phyloP scores from a whole-genome alignment of 2,329 filamentous ascomycete species.

The Phialophora verrucosa region DNA sequence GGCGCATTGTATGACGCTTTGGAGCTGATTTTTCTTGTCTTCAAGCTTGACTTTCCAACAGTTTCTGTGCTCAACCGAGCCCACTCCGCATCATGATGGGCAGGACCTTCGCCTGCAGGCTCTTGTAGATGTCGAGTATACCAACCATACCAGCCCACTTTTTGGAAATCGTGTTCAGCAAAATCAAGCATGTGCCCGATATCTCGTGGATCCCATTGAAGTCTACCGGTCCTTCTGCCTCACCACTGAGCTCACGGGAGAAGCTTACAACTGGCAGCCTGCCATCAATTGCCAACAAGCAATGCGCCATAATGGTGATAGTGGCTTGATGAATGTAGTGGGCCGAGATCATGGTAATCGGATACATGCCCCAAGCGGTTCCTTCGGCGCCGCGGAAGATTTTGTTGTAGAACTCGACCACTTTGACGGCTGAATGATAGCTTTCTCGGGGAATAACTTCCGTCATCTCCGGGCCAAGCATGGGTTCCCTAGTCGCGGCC shows the following conservation, averaged over 20 bases:
- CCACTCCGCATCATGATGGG: conserved; percentile 37
- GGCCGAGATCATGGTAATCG: conserved; percentile 43
- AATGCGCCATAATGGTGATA: conserved; percentile 43
- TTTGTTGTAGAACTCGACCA: conserved; percentile 43
- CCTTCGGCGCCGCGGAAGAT: conserved; percentile 43
- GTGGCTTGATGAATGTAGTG: conserved; percentile 45
- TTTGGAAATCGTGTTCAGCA: conserved; percentile 39
- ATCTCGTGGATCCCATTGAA: conserved; percentile 40
- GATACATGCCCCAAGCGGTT: conserved; percentile 42
- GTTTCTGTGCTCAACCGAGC: conserved; percentile 18
- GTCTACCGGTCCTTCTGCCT: conserved; percentile 37
- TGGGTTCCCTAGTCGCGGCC: conserved; percentile 35
- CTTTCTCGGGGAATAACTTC: conserved; percentile 41
- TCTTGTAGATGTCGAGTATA: conserved; percentile 40
- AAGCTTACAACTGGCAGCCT: conserved; percentile 38
- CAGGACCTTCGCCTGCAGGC: conserved; percentile 39
- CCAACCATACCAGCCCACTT: conserved; percentile 41
- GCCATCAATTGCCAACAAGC: conserved; percentile 42
- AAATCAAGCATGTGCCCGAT: conserved; percentile 38
- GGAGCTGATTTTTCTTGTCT: neutral
- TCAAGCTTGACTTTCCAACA: neutral
- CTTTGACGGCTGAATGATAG: conserved; percentile 42
- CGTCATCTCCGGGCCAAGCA: conserved; percentile 29
- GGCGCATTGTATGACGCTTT: conserved; percentile 1
- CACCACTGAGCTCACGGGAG: conserved; percentile 33